A percentile compares a stretch with the other conserved stretches of the same genome.
phyloP scores from a whole-genome alignment of 2,329 filamentous ascomycete species.

The Beauveria caledonica region DNA sequence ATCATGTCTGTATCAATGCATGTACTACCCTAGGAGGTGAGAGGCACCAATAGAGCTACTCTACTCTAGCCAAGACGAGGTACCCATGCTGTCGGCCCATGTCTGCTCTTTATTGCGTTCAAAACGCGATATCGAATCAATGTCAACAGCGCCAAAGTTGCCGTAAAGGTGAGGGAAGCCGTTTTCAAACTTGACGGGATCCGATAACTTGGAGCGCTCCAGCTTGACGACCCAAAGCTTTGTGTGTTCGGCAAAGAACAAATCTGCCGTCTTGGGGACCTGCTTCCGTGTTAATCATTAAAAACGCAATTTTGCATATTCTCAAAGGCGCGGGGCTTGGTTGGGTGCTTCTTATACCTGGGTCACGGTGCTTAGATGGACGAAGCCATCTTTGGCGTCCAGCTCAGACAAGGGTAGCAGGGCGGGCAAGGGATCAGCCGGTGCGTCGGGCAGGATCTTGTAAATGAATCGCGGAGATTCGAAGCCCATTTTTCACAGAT shows the following conservation, averaged over 20 bases:
- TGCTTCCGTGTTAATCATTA: conserved; percentile 16
- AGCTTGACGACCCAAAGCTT: conserved; percentile 47
- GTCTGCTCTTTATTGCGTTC: conserved; percentile 31
- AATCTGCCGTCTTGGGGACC: conserved; percentile 36
- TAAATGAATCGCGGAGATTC: conserved; percentile 40
- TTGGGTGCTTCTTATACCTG: conserved; percentile 34
- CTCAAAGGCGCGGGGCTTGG: too few species aligned
- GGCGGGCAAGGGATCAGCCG: conserved; percentile 44
- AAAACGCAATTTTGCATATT: not conserved
- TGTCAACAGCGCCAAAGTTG: conserved; percentile 45
- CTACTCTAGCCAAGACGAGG: conserved; percentile 34
- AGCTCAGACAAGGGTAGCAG: conserved; percentile 50
- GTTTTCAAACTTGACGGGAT: conserved; percentile 45
- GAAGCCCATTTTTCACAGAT: conserved; percentile 20
- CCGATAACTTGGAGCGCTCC: conserved; percentile 36
- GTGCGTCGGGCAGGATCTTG: conserved; percentile 50
- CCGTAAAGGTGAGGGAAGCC: conserved; percentile 53
- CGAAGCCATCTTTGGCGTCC: conserved; percentile 51
- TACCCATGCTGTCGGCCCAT: conserved; percentile 39
- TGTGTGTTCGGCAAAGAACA: conserved; percentile 33
- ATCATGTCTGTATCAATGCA: not conserved
- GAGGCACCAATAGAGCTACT: conserved; percentile 18
- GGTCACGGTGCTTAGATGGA: conserved; percentile 49
- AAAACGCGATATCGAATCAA: conserved; percentile 40
- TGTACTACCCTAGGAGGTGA: not conserved